Percentiles rank a stretch among this genome's conserved stretches.
Evolutionary conservation across 1,284 basidiomycete genomes (phyloP).

Genomic region (Cystobasidium pallidum): DNA sequence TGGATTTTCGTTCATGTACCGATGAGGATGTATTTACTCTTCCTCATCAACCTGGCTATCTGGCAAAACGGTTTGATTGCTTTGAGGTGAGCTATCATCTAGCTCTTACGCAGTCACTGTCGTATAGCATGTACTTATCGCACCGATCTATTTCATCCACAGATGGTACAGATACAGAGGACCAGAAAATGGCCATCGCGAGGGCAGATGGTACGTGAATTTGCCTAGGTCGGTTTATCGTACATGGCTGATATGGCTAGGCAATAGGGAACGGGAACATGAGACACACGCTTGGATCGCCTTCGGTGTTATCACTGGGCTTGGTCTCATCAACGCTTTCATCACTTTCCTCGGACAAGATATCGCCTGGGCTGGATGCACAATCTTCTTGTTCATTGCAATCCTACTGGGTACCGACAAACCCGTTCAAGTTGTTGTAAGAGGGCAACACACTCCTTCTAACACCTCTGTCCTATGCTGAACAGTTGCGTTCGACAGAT

Average conservation of each 20-base stretch:
- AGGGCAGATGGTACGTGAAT: constrained; percentile 39
- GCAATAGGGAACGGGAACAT: constrained; percentile 45
- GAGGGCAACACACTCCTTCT: background rate
- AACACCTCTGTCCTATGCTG: background rate
- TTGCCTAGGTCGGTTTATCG: no score
- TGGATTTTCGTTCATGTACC: constrained; percentile 46
- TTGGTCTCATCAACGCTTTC: constrained; percentile 46
- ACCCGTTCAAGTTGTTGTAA: constrained; percentile 44
- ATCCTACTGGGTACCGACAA: constrained; percentile 44
- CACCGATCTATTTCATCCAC: background rate
- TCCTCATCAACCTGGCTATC: constrained; percentile 44
- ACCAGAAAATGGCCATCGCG: constrained; percentile 25
- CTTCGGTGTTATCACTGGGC: constrained; percentile 47
- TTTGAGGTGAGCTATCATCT: constrained; percentile 27
- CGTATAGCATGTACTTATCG: background rate
- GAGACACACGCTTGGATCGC: constrained; percentile 48
- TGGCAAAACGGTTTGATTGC: constrained; percentile 50
- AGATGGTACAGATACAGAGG: constrained; percentile 46
- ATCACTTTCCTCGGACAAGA: constrained; percentile 45
- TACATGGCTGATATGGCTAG: background rate
- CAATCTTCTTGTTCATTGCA: constrained; percentile 45
- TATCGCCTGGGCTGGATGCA: constrained; percentile 43
- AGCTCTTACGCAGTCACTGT: background rate
- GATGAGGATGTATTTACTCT: constrained; percentile 45
- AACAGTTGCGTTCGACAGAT: background rate